Conservation (phyloP, 306 rosid genomes). For the Phaseolus lunatus region DNA sequence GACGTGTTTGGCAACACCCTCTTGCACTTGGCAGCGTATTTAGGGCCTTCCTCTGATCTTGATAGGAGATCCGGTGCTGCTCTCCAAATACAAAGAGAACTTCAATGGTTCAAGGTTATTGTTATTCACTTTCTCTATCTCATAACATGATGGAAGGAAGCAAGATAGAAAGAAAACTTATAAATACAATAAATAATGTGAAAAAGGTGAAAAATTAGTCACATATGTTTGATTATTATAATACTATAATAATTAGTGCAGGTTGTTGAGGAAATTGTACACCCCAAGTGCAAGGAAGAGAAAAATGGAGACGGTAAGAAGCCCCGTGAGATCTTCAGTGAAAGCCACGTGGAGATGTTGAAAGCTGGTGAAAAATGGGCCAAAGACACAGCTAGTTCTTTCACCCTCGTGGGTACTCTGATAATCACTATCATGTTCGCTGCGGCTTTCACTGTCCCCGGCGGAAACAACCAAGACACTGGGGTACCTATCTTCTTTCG, state of each 20-base stretch:
- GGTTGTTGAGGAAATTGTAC: constrained; percentile 37
- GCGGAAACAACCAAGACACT: constrained; percentile 21
- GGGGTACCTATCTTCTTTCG: neutral
- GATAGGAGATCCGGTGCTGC: constrained; percentile 31
- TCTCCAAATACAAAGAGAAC: constrained; percentile 41
- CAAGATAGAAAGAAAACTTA: too few relatives aligned
- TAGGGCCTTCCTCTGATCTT: constrained; percentile 39
- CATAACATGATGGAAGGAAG: too few relatives aligned
- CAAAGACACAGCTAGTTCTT: too few relatives aligned
- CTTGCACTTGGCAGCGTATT: constrained; percentile 34
- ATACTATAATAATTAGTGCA: neutral
- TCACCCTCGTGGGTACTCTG: constrained; percentile 28
- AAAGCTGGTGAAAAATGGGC: constrained; percentile 40
- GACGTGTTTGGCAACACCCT: constrained; percentile 34
- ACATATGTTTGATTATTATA: too few relatives aligned
- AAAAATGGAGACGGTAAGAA: constrained; percentile 21
- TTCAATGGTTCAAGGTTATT: constrained; percentile 44
- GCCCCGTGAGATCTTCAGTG: constrained; percentile 15
- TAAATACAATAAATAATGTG: too few relatives aligned
- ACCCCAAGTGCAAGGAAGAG: constrained; percentile 20
- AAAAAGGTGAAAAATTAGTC: too few relatives aligned
- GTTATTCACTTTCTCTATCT: neutral
- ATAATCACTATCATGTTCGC: constrained; percentile 41
- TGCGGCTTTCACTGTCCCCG: constrained; percentile 35
- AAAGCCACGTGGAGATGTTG: constrained; percentile 29